Conservation (phyloP, 2,329 filamentous ascomycete species). For the Hymenoscyphus fraxineus region DNA sequence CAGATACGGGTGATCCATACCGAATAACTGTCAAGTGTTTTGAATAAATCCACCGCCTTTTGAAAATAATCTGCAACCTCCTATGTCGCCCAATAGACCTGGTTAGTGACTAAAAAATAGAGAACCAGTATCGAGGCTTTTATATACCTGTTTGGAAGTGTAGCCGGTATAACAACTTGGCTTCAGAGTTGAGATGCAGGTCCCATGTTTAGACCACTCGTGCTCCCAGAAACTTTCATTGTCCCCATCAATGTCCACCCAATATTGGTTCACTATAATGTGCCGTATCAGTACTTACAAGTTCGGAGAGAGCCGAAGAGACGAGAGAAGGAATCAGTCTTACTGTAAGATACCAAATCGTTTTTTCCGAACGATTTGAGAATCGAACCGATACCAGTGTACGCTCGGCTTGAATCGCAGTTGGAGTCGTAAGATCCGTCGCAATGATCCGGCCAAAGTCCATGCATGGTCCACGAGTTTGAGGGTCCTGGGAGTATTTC, state of each 20-base stretch:
- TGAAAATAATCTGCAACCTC: constrained; percentile 58
- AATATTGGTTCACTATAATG: constrained; percentile 44
- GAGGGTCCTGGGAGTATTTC: constrained; percentile 8
- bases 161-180: constrained; percentile 55
- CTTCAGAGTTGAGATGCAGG: constrained; percentile 65
- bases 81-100: constrained; percentile 9
- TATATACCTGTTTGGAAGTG: constrained; percentile 3
- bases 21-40: constrained; percentile 61
- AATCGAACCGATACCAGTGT: constrained; percentile 63
- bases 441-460: constrained; percentile 63
- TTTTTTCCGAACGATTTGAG: constrained; percentile 50
- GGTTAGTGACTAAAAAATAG: constrained; percentile 28
- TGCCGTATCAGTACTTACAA: neutral
- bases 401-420: constrained; percentile 59
- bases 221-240: constrained; percentile 68
- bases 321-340: constrained; percentile 33
- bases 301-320: neutral
- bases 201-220: constrained; percentile 73
- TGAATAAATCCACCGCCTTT: constrained; percentile 61
- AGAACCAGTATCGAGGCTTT: neutral
- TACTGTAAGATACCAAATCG: constrained; percentile 62
- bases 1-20: constrained; percentile 33
- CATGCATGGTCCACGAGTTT: constrained; percentile 63
- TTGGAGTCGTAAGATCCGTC: constrained; percentile 65
- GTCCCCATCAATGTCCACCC: constrained; percentile 64